A percentile compares a stretch with the other conserved stretches of the same genome.
Evolutionary conservation across 345 rosid species (phyloP).

Genomic region (Boechera retrofracta): DNA sequence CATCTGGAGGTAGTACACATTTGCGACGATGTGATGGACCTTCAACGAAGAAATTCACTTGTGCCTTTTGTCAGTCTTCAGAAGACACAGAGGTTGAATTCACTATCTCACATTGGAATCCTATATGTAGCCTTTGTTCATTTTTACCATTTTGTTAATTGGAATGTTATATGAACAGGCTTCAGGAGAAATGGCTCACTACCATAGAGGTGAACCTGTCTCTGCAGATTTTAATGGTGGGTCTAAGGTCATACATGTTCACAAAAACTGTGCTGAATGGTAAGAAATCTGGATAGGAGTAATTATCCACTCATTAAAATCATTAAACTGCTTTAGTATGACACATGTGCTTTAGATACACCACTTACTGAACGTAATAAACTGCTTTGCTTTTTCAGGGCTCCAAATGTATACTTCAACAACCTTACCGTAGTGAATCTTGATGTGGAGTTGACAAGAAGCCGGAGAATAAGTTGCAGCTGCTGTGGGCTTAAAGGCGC

Average conservation of each 20-base stretch:
- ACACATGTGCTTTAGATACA: not conserved
- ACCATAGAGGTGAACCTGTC: constrained; percentile 66
- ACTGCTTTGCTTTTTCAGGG: constrained; percentile 55
- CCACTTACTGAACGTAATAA: not conserved
- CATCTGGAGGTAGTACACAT: constrained; percentile 30
- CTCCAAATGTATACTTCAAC: constrained; percentile 89
- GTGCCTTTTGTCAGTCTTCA: constrained; percentile 84
- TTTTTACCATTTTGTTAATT: not conserved
- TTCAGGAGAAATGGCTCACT: constrained; percentile 87
- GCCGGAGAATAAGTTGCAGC: constrained; percentile 74
- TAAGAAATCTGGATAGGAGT: constrained; percentile 46
- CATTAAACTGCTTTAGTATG: not conserved
- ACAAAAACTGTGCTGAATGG: constrained; percentile 91
- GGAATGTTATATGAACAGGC: constrained; percentile 50
- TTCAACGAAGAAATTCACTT: constrained; percentile 40
- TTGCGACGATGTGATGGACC: constrained; percentile 52
- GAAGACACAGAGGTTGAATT: constrained; percentile 69
- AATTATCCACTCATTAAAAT: not conserved
- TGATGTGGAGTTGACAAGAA: constrained; percentile 83
- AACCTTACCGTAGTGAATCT: constrained; percentile 74
- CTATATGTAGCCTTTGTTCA: not conserved
- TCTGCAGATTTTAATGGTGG: constrained; percentile 61
- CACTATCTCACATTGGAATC: constrained; percentile 19
- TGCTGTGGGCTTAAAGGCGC: constrained; percentile 93
- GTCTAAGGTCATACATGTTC: constrained; percentile 69